Evolutionary conservation across 805 yeast genomes (phyloP).

Genomic region (Citeromyces matritensis): DNA sequence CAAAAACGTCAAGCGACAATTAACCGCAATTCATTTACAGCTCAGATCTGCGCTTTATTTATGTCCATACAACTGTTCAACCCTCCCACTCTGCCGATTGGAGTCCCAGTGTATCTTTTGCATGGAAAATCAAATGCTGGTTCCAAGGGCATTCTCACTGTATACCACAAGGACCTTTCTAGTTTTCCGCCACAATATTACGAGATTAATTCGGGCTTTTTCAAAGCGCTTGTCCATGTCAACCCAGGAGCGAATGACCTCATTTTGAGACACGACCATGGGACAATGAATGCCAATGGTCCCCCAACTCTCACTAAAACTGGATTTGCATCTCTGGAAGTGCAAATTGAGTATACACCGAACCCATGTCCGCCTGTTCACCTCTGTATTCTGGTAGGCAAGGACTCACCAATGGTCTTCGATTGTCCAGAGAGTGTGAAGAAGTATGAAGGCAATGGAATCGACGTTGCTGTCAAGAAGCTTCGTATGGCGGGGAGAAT

Average conservation of each 20-base stretch:
- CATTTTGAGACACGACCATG: slow-evolving; percentile 29
- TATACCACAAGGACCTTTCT: slow-evolving; percentile 21
- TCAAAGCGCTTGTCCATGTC: slow-evolving; percentile 63
- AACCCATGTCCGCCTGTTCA: slow-evolving; percentile 64
- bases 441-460: slow-evolving; percentile 40
- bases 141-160: slow-evolving; percentile 21
- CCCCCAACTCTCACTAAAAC: slow-evolving; percentile 5
- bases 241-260: slow-evolving; percentile 55
- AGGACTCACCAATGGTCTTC: slow-evolving; percentile 55
- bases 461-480: slow-evolving; percentile 60
- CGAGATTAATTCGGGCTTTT: slow-evolving; percentile 55
- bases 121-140: slow-evolving; percentile 25
- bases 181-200: slow-evolving; percentile 54
- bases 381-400: slow-evolving; percentile 60
- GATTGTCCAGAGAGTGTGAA: slow-evolving; percentile 49
- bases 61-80: slow-evolving; percentile 1
- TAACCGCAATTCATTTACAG: too few relatives aligned
- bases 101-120: slow-evolving; percentile 30
- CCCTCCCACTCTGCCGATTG: slow-evolving; percentile 8
- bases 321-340: slow-evolving; percentile 5
- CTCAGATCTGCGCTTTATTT: too few relatives aligned
- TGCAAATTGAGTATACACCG: slow-evolving; percentile 33
- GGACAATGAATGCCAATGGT: slow-evolving; percentile 17
- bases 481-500: slow-evolving; percentile 71
- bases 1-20: too few relatives aligned